Percentiles rank a stretch among this genome's conserved stretches.
These are phyloP conservation scores for Delphinella strobiligena DNA, from an alignment of 2,329 filamentous ascomycete species.

Conservation along the genomic window DNA sequence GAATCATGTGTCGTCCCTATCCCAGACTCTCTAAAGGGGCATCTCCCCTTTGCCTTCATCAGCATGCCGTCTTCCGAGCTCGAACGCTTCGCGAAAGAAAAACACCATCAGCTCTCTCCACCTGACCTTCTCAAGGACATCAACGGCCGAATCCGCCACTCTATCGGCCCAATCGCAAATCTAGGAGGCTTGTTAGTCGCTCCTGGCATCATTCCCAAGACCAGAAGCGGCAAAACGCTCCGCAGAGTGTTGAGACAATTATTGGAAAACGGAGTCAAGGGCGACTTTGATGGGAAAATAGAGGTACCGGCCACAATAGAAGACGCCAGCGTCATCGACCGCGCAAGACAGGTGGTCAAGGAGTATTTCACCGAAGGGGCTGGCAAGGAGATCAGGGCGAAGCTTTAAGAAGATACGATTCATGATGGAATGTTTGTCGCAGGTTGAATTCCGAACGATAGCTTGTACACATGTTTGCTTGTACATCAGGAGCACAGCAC, in stretches of 20 bases:
- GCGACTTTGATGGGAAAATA: constrained; percentile 60
- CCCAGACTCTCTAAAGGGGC: constrained; percentile 76
- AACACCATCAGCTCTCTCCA: constrained; percentile 31
- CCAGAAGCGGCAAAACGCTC: constrained; percentile 81
- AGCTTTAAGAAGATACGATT: constrained; percentile 22
- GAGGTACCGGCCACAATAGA: constrained; percentile 75
- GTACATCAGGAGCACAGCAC: too few relatives aligned
- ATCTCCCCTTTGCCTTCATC: constrained; percentile 84
- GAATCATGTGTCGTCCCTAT: constrained; percentile 82
- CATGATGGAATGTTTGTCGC: not conserved
- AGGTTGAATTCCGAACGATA: too few relatives aligned
- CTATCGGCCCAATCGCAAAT: constrained; percentile 78
- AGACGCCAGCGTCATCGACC: constrained; percentile 60
- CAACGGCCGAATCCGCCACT: constrained; percentile 58
- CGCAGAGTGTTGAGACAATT: constrained; percentile 71
- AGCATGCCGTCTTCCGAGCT: constrained; percentile 42
- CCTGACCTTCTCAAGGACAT: constrained; percentile 50
- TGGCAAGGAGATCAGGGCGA: constrained; percentile 21
- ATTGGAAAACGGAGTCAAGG: constrained; percentile 67
- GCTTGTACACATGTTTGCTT: too few relatives aligned
- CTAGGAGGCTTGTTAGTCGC: constrained; percentile 79
- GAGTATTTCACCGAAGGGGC: constrained; percentile 55
- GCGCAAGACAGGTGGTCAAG: constrained; percentile 57
- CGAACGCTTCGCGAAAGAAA: not conserved
- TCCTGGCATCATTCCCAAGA: constrained; percentile 81